Percentiles rank a stretch among this genome's conserved stretches.
phyloP scores from a whole-genome alignment of 2,329 filamentous ascomycete genomes.

The Claviceps sp. region DNA sequence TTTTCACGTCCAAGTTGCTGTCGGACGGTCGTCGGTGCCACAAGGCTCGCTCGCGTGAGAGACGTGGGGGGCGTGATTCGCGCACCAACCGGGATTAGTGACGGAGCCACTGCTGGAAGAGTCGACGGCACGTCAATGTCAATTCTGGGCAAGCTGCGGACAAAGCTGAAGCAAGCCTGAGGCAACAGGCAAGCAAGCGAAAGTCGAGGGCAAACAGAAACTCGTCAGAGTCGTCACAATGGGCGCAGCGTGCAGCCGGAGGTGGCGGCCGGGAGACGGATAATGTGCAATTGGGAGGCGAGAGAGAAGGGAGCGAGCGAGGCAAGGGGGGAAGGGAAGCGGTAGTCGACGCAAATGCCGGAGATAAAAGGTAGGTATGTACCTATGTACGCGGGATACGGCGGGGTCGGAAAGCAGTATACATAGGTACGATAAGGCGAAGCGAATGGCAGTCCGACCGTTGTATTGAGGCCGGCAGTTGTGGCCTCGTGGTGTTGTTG shows the following conservation, averaged over 20 bases:
- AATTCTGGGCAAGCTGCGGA: no score
- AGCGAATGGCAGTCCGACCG: not conserved
- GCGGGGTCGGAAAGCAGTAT: not conserved
- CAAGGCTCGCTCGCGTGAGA: not conserved
- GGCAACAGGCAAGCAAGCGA: no score
- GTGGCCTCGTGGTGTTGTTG: not conserved
- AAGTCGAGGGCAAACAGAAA: no score
- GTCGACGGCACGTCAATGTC: not conserved
- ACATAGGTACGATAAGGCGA: not conserved
- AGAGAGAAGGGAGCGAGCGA: not conserved
- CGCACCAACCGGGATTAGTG: slow-evolving; percentile 2
- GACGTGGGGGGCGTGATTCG: slow-evolving; percentile 2
- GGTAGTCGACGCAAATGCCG: not conserved
- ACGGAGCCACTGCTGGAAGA: not conserved
- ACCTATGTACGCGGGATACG: not conserved
- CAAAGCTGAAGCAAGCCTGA: no score
- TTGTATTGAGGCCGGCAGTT: not conserved
- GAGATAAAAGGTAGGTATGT: not conserved
- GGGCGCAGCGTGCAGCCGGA: not conserved
- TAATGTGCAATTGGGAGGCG: not conserved
- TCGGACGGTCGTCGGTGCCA: not conserved
- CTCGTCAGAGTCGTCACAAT: no score
- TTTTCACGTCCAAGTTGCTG: not conserved
- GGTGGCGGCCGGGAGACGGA: not conserved
- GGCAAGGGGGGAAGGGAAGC: not conserved